Conservation (phyloP, 345 rosid species). For the Viola odorata region DNA sequence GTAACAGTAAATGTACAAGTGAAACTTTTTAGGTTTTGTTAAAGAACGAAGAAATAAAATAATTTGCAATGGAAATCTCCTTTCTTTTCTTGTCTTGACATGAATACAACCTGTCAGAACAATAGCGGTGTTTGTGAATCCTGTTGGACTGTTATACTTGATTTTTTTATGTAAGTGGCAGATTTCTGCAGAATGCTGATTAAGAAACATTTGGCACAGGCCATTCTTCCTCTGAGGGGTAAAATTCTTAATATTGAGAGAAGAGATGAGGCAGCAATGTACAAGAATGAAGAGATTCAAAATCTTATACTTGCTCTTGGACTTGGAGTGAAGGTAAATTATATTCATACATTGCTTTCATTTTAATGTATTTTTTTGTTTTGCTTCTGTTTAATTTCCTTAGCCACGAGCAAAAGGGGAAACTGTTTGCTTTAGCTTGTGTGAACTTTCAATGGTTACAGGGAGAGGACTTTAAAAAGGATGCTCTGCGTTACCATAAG, state of each 20-base stretch:
- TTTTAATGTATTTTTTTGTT: neutral
- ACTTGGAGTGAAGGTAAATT: constrained; percentile 85
- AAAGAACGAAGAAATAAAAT: no score
- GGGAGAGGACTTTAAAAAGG: constrained; percentile 93
- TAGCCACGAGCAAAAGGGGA: neutral
- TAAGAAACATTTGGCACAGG: constrained; percentile 40
- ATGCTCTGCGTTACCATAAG: constrained; percentile 83
- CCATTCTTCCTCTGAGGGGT: constrained; percentile 96
- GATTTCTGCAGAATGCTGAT: no score
- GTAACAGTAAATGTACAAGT: no score
- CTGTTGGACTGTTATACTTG: no score
- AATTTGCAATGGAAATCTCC: no score
- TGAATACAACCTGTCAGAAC: no score
- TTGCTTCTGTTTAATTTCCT: neutral
- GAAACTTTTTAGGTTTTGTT: no score
- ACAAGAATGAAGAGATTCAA: constrained; percentile 96
- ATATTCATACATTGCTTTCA: constrained; percentile 4
- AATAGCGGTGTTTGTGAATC: no score
- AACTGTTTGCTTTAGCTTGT: constrained; percentile 11
- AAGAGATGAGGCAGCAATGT: constrained; percentile 96
- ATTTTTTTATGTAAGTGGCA: no score
- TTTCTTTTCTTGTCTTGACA: no score
- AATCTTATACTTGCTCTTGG: constrained; percentile 93
- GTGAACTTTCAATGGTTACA: constrained; percentile 25
- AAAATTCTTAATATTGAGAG: constrained; percentile 91